Conservation (phyloP, 108 stramenopile genomes). For the Nannochloropsis salina region DNA sequence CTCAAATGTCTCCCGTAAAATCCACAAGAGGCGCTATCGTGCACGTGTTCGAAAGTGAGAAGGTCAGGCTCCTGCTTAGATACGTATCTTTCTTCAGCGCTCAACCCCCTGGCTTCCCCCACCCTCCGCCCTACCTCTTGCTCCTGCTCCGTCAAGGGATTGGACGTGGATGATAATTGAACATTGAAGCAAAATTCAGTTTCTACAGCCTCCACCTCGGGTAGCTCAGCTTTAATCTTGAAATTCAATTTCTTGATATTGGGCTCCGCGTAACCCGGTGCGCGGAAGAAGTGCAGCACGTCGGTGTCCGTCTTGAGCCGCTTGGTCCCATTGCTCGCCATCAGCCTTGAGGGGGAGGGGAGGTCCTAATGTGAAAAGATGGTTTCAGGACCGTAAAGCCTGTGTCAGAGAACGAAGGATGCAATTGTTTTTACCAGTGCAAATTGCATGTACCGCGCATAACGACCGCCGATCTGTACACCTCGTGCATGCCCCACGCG, state of each 20-base stretch:
- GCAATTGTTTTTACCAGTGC: too few relatives aligned
- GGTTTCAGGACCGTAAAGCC: too few relatives aligned
- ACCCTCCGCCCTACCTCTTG: background rate
- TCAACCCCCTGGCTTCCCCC: background rate
- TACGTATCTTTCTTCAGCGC: too few relatives aligned
- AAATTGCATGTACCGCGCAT: too few relatives aligned
- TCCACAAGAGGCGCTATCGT: conserved; percentile 66
- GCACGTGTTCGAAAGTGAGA: conserved; percentile 1
- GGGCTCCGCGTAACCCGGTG: background rate
- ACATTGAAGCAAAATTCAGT: conserved; percentile 53
- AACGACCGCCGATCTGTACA: too few relatives aligned
- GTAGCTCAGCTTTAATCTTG: background rate
- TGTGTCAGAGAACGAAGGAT: too few relatives aligned
- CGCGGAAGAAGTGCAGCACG: conserved; percentile 14
- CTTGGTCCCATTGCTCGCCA: conserved; percentile 1
- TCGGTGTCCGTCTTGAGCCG: conserved; percentile 1
- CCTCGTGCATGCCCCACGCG: too few relatives aligned
- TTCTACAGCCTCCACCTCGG: conserved; percentile 26
- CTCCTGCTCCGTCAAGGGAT: conserved; percentile 25
- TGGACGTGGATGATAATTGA: conserved; percentile 27
- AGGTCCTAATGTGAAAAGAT: too few relatives aligned
- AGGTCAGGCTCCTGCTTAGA: too few relatives aligned
- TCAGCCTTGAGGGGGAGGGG: background rate
- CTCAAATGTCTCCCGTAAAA: conserved; percentile 85
- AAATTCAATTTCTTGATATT: background rate